These are phyloP conservation scores for Citrullus colocynthis DNA, from an alignment of 306 rosid species.

Conservation along the genomic window DNA sequence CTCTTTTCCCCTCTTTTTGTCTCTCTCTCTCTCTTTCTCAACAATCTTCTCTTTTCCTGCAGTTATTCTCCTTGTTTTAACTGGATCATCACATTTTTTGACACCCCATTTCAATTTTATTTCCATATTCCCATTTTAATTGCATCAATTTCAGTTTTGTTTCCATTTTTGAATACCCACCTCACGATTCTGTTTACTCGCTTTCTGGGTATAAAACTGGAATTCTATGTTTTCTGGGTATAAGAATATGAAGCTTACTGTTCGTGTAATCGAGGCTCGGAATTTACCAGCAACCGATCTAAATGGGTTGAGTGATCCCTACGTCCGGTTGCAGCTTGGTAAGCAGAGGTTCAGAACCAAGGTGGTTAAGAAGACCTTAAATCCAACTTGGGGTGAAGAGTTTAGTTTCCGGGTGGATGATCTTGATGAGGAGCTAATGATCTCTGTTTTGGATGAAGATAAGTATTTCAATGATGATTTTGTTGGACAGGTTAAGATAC, in stretches of 20 bases:
- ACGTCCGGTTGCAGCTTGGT: conserved; percentile 68
- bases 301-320: conserved; percentile 55
- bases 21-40: neutral
- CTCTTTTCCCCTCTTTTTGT: neutral
- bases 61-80: neutral
- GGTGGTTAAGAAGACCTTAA: conserved; percentile 59
- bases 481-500: conserved; percentile 48
- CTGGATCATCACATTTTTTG: neutral
- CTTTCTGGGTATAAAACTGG: neutral
- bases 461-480: conserved; percentile 71
- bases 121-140: neutral
- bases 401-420: conserved; percentile 67
- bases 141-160: neutral
- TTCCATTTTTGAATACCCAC: neutral
- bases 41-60: neutral
- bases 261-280: conserved; percentile 75
- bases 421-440: conserved; percentile 42
- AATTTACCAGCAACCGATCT: conserved; percentile 42
- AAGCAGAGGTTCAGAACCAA: conserved; percentile 63
- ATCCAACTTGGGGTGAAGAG: conserved; percentile 82
- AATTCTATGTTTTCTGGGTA: neutral
- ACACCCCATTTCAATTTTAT: neutral
- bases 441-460: conserved; percentile 73
- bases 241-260: conserved; percentile 55
- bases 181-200: too few species aligned